Evolutionary conservation across 441 rosid genomes (phyloP), one percentile per base, ranked within the genome.

Genomic region (Biscutella laevigata): DNA sequence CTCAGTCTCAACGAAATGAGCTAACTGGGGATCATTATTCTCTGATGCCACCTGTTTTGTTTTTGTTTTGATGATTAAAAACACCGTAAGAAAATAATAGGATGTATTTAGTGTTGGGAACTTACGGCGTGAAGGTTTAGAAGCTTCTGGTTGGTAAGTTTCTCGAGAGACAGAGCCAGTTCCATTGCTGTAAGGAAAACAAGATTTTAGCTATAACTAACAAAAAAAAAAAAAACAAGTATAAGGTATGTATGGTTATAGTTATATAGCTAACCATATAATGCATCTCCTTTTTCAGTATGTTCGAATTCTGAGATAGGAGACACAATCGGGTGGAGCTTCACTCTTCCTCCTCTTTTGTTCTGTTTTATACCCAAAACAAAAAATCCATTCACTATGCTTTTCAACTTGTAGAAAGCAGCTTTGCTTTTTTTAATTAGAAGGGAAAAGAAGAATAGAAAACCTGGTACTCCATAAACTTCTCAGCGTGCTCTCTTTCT

Each of bases 401-500:
- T n/a, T 8, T 8, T 11, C 9, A 43, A 13, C 52, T 4, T 57
- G 0, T 11, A 42, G 15, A 21, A 2, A n/a, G n/a, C n/a, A n/a
- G n/a, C 4, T 16, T 14, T 21, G 4, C 1, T 16, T 55, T 19
- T 2, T 4, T 4, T 3, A 14, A 6, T 12, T 22, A 22, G 0
- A 0, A 10, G 13, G 6, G 15, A 29, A 22, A 7, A 27, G 8
- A 12, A 5, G 19, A 9, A 1, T 4, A 17, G 57, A 7, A 49
- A 40, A 88, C 96, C 96, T 92, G 98, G 68, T 86, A 92, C 55
- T 88, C 67, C 95, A 88, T 92, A 16, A 88, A 68, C 71, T 79
- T 77, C 59, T 92, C 97, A 7, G 95, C 95, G 56, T 92, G 98
- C 6, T 71, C 86, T 61, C 97, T 88, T 74, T 92, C 98, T 51